phyloP scores from a whole-genome alignment of 768 basidiomycete species.

The Lentinula boryana region DNA sequence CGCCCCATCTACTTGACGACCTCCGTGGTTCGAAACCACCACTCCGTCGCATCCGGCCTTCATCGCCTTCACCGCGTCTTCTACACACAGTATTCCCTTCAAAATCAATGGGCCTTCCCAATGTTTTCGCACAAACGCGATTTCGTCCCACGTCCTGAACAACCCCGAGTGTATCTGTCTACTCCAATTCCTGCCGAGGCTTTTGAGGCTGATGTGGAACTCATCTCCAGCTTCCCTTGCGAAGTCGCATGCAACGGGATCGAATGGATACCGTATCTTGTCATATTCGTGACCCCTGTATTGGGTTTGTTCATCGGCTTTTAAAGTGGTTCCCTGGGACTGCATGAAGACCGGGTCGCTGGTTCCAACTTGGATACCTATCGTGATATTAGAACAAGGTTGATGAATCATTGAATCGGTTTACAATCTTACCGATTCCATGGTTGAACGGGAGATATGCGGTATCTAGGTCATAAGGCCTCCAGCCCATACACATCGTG shows the following conservation, averaged over 20 bases:
- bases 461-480: constrained; percentile 33
- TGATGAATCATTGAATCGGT: constrained; percentile 14
- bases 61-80: constrained; percentile 48
- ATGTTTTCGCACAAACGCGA: constrained; percentile 34
- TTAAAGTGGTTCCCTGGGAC: constrained; percentile 16
- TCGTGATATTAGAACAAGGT: not conserved
- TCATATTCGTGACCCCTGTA: not conserved
- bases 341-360: constrained; percentile 47
- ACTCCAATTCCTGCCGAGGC: constrained; percentile 33
- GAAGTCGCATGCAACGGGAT: constrained; percentile 12
- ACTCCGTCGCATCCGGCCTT: constrained; percentile 37
- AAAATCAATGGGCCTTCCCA: constrained; percentile 46
- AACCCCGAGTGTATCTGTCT: constrained; percentile 30
- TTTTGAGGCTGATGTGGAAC: constrained; percentile 7
- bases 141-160: constrained; percentile 39
- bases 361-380: constrained; percentile 31
- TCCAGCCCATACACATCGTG: constrained; percentile 32
- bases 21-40: constrained; percentile 41
- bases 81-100: constrained; percentile 39
- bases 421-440: constrained; percentile 4
- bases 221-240: constrained; percentile 22
- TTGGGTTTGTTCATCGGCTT: constrained; percentile 17
- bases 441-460: constrained; percentile 33
- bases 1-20: constrained; percentile 36
- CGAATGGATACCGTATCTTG: not conserved